A percentile compares a stretch with the other conserved stretches of the same genome.
phyloP scores from a whole-genome alignment of 2,329 filamentous ascomycete species.

The Cladorrhinum sp. region DNA sequence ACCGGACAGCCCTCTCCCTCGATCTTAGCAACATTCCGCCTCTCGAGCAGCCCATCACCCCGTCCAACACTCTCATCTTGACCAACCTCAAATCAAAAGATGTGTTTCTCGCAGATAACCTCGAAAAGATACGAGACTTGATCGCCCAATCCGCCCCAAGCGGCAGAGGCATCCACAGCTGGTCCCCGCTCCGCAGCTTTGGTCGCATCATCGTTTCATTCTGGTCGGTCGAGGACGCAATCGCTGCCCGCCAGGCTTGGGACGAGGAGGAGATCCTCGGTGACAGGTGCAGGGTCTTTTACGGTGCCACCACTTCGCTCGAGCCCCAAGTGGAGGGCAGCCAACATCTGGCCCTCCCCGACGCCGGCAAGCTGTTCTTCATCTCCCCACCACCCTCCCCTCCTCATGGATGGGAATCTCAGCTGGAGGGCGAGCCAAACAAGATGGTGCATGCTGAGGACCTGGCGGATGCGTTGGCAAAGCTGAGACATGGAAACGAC shows the following conservation, averaged over 20 bases:
- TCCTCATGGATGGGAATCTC: slow-evolving; percentile 67
- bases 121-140: slow-evolving; percentile 69
- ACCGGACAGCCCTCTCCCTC: slow-evolving; percentile 59
- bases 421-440: slow-evolving; percentile 66
- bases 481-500: slow-evolving; percentile 50
- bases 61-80: slow-evolving; percentile 80
- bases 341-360: slow-evolving; percentile 62
- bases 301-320: slow-evolving; percentile 60
- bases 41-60: slow-evolving; percentile 66
- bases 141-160: slow-evolving; percentile 59
- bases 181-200: slow-evolving; percentile 79
- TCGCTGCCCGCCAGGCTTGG: slow-evolving; percentile 67
- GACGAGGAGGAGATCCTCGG: slow-evolving; percentile 74
- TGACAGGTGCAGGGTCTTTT: slow-evolving; percentile 66
- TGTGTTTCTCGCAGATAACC: slow-evolving; percentile 71
- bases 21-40: slow-evolving; percentile 72
- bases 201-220: slow-evolving; percentile 79
- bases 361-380: slow-evolving; percentile 70
- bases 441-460: slow-evolving; percentile 68
- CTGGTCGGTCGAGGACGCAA: slow-evolving; percentile 65
- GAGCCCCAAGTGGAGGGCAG: slow-evolving; percentile 46
- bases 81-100: slow-evolving; percentile 72
- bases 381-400: slow-evolving; percentile 67
- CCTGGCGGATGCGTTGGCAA: slow-evolving; percentile 62
- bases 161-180: slow-evolving; percentile 62